Conservation (phyloP, 2,329 filamentous ascomycete genomes). For the Colletotrichum tabaci region DNA sequence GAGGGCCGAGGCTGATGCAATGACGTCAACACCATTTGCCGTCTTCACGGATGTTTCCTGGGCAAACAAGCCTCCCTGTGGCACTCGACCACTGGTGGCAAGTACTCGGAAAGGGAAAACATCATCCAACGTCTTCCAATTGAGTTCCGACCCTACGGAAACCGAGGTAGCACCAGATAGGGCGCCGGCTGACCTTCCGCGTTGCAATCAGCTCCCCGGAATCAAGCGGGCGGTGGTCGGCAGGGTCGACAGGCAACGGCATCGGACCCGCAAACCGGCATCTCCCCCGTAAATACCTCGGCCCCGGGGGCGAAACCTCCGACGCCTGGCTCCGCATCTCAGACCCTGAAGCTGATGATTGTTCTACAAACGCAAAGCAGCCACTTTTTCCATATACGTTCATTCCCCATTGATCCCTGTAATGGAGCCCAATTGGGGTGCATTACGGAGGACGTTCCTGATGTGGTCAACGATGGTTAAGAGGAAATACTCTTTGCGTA, state of each 20-base stretch:
- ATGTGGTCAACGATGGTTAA: too few relatives aligned
- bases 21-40: too few relatives aligned
- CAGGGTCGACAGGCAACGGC: not conserved
- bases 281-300: not conserved
- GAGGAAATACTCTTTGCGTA: too few relatives aligned
- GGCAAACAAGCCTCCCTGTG: too few relatives aligned
- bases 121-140: too few relatives aligned
- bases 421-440: not conserved
- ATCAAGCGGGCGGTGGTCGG: not conserved
- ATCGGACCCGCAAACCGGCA: not conserved
- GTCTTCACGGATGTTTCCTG: too few relatives aligned
- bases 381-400: too few relatives aligned
- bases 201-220: not conserved
- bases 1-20: too few relatives aligned
- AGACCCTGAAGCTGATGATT: not conserved
- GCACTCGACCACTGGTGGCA: not conserved
- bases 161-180: not conserved
- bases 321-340: not conserved
- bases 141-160: not conserved
- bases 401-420: not conserved
- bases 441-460: not conserved
- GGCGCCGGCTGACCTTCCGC: not conserved
- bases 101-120: too few relatives aligned
- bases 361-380: too few relatives aligned
- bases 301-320: not conserved